A percentile compares a stretch with the other conserved stretches of the same genome.
These are phyloP conservation scores for Boletus pseudo-olivaceus DNA, from an alignment of 768 basidiomycete genomes.

Conservation along the genomic window DNA sequence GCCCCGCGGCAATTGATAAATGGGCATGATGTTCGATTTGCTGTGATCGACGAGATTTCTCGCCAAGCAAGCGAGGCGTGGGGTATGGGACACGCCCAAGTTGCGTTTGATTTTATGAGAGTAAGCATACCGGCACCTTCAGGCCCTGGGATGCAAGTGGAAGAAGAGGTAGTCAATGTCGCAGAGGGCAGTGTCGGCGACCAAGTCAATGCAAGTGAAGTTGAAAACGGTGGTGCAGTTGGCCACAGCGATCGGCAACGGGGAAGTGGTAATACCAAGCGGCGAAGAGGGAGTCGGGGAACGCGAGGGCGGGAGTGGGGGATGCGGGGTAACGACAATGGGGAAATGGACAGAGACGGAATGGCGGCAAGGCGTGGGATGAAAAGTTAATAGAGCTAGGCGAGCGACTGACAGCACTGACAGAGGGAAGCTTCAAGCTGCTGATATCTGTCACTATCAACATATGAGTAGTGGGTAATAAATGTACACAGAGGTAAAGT, in stretches of 20 bases:
- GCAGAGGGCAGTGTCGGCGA: not conserved
- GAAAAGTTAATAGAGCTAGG: not conserved
- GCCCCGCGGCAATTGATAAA: conserved; percentile 39
- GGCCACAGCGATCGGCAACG: not conserved
- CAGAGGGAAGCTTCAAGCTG: not conserved
- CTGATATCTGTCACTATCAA: not conserved
- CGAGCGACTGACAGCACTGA: not conserved
- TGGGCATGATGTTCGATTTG: conserved; percentile 32
- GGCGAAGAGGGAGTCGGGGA: not conserved
- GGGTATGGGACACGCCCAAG: conserved; percentile 45
- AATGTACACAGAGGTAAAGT: not conserved
- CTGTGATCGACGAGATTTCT: conserved; percentile 59
- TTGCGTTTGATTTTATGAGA: conserved; percentile 58
- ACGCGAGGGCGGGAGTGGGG: not conserved
- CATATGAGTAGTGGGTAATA: not conserved
- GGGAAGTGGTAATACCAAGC: not conserved
- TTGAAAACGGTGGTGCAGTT: not conserved
- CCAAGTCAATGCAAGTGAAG: not conserved
- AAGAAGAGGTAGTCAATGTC: not conserved
- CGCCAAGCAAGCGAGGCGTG: conserved; percentile 60
- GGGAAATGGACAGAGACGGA: not conserved
- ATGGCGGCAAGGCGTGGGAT: not conserved
- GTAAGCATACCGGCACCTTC: conserved; percentile 35
- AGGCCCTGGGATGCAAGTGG: not conserved
- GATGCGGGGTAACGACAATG: not conserved